Evolutionary conservation across 192 early-diverging fungal genomes (phyloP), one percentile per base, ranked within the genome.

Genomic region (Cetraspora pellucida): DNA sequence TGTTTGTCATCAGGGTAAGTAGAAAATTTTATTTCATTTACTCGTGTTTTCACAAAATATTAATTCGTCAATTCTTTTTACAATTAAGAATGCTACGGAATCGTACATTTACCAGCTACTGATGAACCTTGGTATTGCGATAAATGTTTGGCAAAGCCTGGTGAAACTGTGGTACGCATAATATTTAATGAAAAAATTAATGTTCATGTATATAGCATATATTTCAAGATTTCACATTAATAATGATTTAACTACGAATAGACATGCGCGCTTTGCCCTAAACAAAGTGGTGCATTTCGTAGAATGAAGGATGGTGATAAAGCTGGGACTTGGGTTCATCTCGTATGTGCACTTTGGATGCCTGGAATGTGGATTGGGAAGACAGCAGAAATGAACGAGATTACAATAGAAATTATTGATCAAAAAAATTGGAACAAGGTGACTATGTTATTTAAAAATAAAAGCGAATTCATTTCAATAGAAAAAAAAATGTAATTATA

Each of bases 291-390:
- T 3, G 83, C 83, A 21, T 84, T 84, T 77, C 83, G 83, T 27
- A 59, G 77, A 60, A 77, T 84, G 21, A 75, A 77, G 45, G 72
- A 79, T 25, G 77, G 80, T 16, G 80, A 80, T 47, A 73, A 73
- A 3, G 79, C 77, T 19, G 47, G 60, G 9, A 23, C 27, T n/a
- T 85, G 83, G 83, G 81, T 87, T 19, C 85, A 87, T 52, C 75
- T 85, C 30, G 82, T 87, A 6, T 87, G 85, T 60, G 85, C 83
- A 27, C 78, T 83, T 1, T 87, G 85, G 85, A 77, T 87, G 74
- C 85, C 83, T 68, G 84, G 84, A 30, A 83, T 84, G 19, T 80
- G 78, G 17, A 71, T 85, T 11, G 81, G 79, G 13, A 77, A 85
- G 19, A 80, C 75, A 11, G 68, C 79, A 2, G 76, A 81, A 27